A percentile compares a stretch with the other conserved stretches of the same genome.
Evolutionary conservation across 1,284 basidiomycete species (phyloP).

Genomic region (Rhodotorula sp.): DNA sequence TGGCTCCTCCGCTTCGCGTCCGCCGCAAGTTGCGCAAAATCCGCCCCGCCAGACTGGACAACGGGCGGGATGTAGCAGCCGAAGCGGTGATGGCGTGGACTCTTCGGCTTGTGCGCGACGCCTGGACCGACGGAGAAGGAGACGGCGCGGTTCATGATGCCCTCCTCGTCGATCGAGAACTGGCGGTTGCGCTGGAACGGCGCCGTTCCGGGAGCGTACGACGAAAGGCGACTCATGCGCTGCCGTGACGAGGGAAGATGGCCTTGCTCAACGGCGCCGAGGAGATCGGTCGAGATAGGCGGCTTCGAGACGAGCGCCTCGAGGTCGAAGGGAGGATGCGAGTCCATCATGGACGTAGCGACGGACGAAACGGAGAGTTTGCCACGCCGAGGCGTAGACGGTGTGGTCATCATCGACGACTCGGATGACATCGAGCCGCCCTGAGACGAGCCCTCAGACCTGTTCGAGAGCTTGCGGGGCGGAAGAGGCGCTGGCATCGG

Average conservation of each 20-base stretch:
- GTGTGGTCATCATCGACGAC: not conserved
- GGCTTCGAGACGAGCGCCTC: slow-evolving; percentile 3
- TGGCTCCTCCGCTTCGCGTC: slow-evolving; percentile 1
- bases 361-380: slow-evolving; percentile 15
- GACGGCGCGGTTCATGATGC: slow-evolving; percentile 2
- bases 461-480: slow-evolving; percentile 11
- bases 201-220: slow-evolving; percentile 1
- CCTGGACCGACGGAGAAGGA: slow-evolving; percentile 1
- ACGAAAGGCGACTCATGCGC: not conserved
- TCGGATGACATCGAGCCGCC: slow-evolving; percentile 28
- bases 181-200: slow-evolving; percentile 7
- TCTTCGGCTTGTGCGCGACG: slow-evolving; percentile 1
- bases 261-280: not conserved
- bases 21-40: not conserved
- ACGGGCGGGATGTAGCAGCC: slow-evolving; percentile 9
- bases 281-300: not conserved
- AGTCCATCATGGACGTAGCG: not conserved
- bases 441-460: slow-evolving; percentile 9
- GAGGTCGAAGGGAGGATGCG: slow-evolving; percentile 10
- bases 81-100: slow-evolving; percentile 10
- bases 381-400: not conserved
- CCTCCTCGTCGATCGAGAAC: slow-evolving; percentile 28
- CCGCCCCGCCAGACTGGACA: not conserved
- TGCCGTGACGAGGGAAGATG: not conserved
- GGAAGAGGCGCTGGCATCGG: not conserved